Percentiles rank a stretch among this genome's conserved stretches.
Conservation (phyloP, 345 rosid genomes). For the Populus tremula region DNA sequence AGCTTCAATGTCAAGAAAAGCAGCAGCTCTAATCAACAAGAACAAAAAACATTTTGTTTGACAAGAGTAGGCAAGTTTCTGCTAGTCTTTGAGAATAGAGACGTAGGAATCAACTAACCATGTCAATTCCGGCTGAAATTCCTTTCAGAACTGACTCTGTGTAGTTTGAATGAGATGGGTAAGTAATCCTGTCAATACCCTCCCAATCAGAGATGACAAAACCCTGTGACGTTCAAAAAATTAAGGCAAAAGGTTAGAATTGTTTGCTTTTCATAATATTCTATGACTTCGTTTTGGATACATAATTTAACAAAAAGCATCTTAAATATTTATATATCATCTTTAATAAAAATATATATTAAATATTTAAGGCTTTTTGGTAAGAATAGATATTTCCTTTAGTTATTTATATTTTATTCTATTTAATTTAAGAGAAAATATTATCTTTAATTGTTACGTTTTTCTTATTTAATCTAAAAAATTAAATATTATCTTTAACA, state of each 20-base stretch:
- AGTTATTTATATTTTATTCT: too few relatives aligned
- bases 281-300: not conserved
- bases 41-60: too few relatives aligned
- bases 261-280: not conserved
- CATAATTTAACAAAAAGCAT: not conserved
- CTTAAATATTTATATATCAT: too few relatives aligned
- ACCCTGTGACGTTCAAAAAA: constrained; percentile 3
- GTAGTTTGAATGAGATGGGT: constrained; percentile 18
- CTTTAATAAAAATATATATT: too few relatives aligned
- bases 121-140: constrained; percentile 26
- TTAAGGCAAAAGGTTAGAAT: not conserved
- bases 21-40: not conserved
- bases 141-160: constrained; percentile 12
- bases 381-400: too few relatives aligned
- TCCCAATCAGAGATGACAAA: constrained; percentile 31
- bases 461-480: too few relatives aligned
- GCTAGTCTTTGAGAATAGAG: not conserved
- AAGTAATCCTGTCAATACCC: constrained; percentile 26
- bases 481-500: too few relatives aligned
- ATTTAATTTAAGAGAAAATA: too few relatives aligned
- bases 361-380: too few relatives aligned
- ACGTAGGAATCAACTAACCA: constrained; percentile 2
- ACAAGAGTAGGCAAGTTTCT: not conserved
- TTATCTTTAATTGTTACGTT: too few relatives aligned
- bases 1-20: not conserved